Base-by-base conservation (phyloP, 192 early-diverging fungal genomes). In the Coemansia sp. region DNA sequence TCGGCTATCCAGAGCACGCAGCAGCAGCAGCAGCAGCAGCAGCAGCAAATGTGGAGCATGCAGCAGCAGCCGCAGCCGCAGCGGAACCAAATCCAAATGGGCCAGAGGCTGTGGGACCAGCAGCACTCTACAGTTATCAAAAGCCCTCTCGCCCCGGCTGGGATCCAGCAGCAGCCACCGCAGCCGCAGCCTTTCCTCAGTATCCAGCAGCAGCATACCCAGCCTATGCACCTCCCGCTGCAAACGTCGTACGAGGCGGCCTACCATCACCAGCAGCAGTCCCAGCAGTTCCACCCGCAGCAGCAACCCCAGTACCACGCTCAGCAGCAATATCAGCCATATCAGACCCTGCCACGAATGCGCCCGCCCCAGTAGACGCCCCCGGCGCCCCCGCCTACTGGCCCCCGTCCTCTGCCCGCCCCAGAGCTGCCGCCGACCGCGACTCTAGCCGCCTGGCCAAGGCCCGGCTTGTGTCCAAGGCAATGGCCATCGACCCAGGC, bases 1-100 rank as follows among this genome's bases (percentile, higher is more conserved):
- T 69, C 75, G 70, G 75, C 74, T 82, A 77, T 70, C 26, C 79
- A 82, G 67, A 72, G 33, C 73, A 37, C 68, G 25, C 75, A 81
- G 66, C 75, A 75, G 37, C 66, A 65, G 37, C 63, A 67, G 61
- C 58, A 66, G 50, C 66, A 66, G 53, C 77, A 76, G 31, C 65
- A 72, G 28, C 71, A 73, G 35, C 61, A 64, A 41, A 55, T 65
- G 13, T 65, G 63, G 63, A 28, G 33, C 25, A 53, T 64, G 11
- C 75, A 64, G 34, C 74, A 59, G 20, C 72, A 72, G 64, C 73
- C 62, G 38, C 59, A 45, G 14, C n/a, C n/a, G n/a, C 63, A 65
- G 53, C 66, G 64, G 42, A 48, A 42, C 0, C 75, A 64, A n/a
- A 42, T 76, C 6, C 74, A 70, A 43, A 64, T 76, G 60, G 36